Percentiles rank a stretch among this genome's conserved stretches.
Conservation (phyloP, 768 basidiomycete genomes). For the Trametopsis cervina region DNA sequence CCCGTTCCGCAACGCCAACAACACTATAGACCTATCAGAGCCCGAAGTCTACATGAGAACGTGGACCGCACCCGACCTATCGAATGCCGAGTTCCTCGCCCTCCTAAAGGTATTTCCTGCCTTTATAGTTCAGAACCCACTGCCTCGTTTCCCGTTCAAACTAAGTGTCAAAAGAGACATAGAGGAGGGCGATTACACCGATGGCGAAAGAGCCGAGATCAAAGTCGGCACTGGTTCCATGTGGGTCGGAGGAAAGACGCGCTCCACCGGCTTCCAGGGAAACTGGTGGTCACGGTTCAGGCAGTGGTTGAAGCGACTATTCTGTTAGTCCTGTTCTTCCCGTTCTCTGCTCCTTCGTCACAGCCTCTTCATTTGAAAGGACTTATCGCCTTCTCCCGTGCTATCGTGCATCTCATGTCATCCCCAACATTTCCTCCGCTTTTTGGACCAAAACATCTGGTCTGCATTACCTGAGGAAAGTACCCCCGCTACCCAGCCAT, state of each 20-base stretch:
- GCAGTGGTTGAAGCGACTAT: conserved; percentile 73
- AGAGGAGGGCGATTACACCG: conserved; percentile 62
- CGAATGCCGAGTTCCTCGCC: conserved; percentile 64
- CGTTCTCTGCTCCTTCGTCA: neutral
- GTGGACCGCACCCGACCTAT: conserved; percentile 77
- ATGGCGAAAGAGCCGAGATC: conserved; percentile 48
- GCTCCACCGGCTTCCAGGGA: conserved; percentile 64
- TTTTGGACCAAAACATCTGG: no score
- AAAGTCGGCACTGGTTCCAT: conserved; percentile 79
- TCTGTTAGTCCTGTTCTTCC: conserved; percentile 42
- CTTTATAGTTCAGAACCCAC: conserved; percentile 61
- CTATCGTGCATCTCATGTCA: no score
- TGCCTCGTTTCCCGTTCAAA: conserved; percentile 60
- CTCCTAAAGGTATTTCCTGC: conserved; percentile 72
- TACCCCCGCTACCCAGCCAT: neutral
- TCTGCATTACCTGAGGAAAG: no score
- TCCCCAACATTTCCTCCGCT: no score
- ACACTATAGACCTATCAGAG: conserved; percentile 25
- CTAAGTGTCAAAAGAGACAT: conserved; percentile 43
- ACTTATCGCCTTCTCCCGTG: neutral
- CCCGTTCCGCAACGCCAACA: conserved; percentile 23
- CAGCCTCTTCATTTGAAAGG: no score
- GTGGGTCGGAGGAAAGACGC: conserved; percentile 61
- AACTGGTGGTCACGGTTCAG: conserved; percentile 74
- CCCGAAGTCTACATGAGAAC: conserved; percentile 54